A percentile compares a stretch with the other conserved stretches of the same genome.
These are phyloP conservation scores for Diplodia sapinea DNA, from an alignment of 2,329 filamentous ascomycete genomes.

Conservation along the genomic window DNA sequence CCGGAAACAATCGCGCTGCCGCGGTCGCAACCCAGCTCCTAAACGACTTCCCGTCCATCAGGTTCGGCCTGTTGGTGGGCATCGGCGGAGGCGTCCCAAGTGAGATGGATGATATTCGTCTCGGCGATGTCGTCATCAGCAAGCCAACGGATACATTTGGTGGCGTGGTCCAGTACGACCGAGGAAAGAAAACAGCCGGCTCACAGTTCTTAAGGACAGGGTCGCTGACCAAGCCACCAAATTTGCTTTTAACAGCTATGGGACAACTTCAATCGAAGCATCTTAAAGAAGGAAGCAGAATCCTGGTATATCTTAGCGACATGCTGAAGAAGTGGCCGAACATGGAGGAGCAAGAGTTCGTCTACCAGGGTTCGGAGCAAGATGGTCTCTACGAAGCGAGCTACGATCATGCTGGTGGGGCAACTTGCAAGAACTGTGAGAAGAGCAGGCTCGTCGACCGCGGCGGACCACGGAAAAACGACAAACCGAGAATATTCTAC, in stretches of 20 bases:
- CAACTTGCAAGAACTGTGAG: neutral
- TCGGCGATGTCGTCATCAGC: constrained; percentile 40
- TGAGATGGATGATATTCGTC: constrained; percentile 41
- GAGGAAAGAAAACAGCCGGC: constrained; percentile 33
- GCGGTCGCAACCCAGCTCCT: neutral
- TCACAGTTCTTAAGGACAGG: neutral
- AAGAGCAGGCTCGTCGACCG: constrained; percentile 9
- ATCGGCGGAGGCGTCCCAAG: constrained; percentile 36
- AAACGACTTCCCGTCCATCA: neutral
- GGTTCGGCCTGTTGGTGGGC: constrained; percentile 22
- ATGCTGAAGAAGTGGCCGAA: neutral
- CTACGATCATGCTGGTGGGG: neutral
- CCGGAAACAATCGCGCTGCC: constrained; percentile 19
- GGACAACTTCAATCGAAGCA: neutral
- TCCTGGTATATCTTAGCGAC: neutral
- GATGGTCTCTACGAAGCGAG: neutral
- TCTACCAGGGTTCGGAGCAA: neutral
- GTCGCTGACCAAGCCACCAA: neutral
- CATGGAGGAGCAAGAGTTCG: neutral
- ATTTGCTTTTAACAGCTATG: neutral
- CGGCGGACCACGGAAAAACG: neutral
- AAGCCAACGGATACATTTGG: constrained; percentile 32
- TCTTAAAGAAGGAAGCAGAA: neutral
- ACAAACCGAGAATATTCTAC: constrained; percentile 33
- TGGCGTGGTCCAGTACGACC: constrained; percentile 42